Base-by-base conservation (phyloP, 106 monocot genomes). In the Acorus calamus region DNA sequence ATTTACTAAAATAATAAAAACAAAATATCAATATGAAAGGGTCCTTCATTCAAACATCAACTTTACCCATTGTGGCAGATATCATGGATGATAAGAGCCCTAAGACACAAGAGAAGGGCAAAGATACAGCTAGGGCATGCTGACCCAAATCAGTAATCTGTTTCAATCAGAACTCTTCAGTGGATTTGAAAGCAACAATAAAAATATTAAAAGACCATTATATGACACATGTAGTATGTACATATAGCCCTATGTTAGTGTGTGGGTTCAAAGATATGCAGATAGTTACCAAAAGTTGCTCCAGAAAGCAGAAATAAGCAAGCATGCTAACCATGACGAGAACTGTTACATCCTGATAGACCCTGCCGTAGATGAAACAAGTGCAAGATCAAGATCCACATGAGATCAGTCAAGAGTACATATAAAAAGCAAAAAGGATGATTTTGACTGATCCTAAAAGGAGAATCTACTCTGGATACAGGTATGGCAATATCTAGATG, bases 251-350 rank as follows among this genome's bases (percentile, higher is more conserved):
- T 28, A 28, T 28, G 28, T 28, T 28, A 28, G 28, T 28, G 28
- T 28, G 28, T 28, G 28, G 28, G 28, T 28, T 28, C 10, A 44
- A 52, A 69, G 46, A 46, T 12, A 61, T 14, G 43, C 7, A 58
- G 41, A 53, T 66, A 56, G 66, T 78, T 67, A 98, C 98, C 76
- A 98, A 61, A 77, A 98, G 91, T 77, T 98, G 98, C 74, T 98
- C 98, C 73, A 98, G 76, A 75, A 98, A 98, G 76, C 98, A 98
- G 75, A 98, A 98, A 71, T 98, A 98, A 14, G 98, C 92, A 42
- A 98, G 83, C 85, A 88, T 98, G 88, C 92, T 98, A 61, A 98
- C 77, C 87, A 98, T 85, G 59, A 83, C 81, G 59, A 98, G 70
- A 75, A 98, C 77, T 11, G 92, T 91, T 50, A 92, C 74, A 75